Evolutionary conservation across 345 rosid species (phyloP).

Genomic region (Bruguiera sexangula): DNA sequence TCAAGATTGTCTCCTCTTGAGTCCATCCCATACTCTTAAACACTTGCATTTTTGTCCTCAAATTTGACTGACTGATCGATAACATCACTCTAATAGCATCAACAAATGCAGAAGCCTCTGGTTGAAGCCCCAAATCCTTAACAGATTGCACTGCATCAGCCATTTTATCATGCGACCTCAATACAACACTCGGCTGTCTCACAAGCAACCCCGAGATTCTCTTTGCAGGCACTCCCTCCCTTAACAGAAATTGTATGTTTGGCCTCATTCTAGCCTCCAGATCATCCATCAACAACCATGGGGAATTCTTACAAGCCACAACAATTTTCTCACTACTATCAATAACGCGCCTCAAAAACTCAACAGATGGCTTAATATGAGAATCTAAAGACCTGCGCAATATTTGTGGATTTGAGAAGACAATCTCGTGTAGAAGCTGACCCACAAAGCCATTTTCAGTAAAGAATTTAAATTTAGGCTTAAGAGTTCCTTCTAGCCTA

Average conservation of each 20-base stretch:
- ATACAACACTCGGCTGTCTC: slow-evolving; percentile 5
- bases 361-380: slow-evolving; percentile 19
- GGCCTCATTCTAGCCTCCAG: slow-evolving; percentile 11
- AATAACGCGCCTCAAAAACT: slow-evolving; percentile 11
- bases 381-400: slow-evolving; percentile 12
- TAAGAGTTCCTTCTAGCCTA: slow-evolving; percentile 8
- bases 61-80: slow-evolving; percentile 3
- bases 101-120: slow-evolving; percentile 9
- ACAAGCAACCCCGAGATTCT: neutral
- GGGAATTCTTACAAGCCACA: slow-evolving; percentile 13
- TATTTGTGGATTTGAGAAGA: slow-evolving; percentile 16
- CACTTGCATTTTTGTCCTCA: slow-evolving; percentile 23
- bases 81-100: slow-evolving; percentile 18
- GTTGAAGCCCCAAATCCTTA: slow-evolving; percentile 19
- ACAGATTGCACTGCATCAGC: slow-evolving; percentile 8
- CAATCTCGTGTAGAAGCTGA: slow-evolving; percentile 13
- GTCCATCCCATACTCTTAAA: slow-evolving; percentile 34
- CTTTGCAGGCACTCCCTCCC: slow-evolving; percentile 18
- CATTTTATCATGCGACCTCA: slow-evolving; percentile 5
- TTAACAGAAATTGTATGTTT: slow-evolving; percentile 18
- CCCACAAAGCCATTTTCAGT: slow-evolving; percentile 17
- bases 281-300: slow-evolving; percentile 10
- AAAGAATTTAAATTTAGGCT: slow-evolving; percentile 23
- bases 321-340: slow-evolving; percentile 10
- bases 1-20: slow-evolving; percentile 16